Conservation (phyloP, 1,139 yeast genomes). For the Suhomyces wounanorum region DNA sequence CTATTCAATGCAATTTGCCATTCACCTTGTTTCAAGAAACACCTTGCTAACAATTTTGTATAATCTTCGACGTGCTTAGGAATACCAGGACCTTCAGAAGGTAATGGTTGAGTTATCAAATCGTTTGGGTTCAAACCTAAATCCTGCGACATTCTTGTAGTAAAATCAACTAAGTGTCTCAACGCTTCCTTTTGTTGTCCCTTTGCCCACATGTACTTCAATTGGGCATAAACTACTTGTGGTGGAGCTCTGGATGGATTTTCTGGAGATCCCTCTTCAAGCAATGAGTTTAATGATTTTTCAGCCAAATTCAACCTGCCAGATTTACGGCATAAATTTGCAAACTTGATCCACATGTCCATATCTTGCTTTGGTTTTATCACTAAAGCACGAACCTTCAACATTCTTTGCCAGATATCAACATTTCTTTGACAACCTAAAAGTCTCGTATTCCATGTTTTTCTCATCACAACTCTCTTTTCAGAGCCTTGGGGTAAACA, state of each 20-base stretch:
- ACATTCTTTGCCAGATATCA: constrained; percentile 97
- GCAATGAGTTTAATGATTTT: constrained; percentile 75
- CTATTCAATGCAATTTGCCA: constrained; percentile 87
- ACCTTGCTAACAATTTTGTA: constrained; percentile 86
- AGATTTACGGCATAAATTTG: constrained; percentile 91
- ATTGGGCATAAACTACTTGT: constrained; percentile 93
- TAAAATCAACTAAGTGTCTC: constrained; percentile 82
- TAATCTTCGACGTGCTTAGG: constrained; percentile 80
- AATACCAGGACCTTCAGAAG: constrained; percentile 71
- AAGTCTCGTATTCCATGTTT: constrained; percentile 92
- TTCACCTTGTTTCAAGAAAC: constrained; percentile 96
- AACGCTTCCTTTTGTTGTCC: constrained; percentile 89
- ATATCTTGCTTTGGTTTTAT: constrained; percentile 94
- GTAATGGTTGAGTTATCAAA: constrained; percentile 84
- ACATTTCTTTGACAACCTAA: constrained; percentile 95
- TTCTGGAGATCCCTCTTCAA: constrained; percentile 61
- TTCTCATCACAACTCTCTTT: constrained; percentile 74
- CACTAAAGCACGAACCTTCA: constrained; percentile 89
- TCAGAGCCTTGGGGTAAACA: constrained; percentile 80
- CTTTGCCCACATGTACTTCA: constrained; percentile 96
- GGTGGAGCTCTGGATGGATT: constrained; percentile 86
- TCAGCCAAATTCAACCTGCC: constrained; percentile 92
- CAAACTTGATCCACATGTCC: constrained; percentile 98
- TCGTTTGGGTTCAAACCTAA: constrained; percentile 79
- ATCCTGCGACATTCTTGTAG: constrained; percentile 87